Evolutionary conservation across 129 eudicot genomes (phyloP).

Genomic region (Kitagawia praeruptora): DNA sequence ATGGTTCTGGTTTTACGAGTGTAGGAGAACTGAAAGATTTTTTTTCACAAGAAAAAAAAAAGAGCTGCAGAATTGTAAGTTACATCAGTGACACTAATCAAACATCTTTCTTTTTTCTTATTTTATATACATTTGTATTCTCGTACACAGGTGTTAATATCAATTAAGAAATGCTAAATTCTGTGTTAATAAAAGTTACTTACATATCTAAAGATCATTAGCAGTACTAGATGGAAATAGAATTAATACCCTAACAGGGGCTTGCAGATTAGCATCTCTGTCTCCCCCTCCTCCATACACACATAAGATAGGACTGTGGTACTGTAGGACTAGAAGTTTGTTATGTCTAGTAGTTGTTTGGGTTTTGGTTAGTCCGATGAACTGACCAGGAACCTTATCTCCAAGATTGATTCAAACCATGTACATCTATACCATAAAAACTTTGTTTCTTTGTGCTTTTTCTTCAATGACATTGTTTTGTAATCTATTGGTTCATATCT

Average conservation of each 20-base stretch:
- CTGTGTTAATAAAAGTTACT: neutral
- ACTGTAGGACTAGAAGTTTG: neutral
- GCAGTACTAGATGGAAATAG: neutral
- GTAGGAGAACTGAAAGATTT: neutral
- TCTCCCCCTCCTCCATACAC: neutral
- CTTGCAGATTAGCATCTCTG: neutral
- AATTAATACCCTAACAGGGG: neutral
- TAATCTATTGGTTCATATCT: too few species aligned
- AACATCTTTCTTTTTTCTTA: neutral
- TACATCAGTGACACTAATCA: neutral
- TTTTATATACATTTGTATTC: neutral
- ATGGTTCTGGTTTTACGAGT: neutral
- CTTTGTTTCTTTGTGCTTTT: neutral
- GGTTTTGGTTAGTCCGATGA: neutral
- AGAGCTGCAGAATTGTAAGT: slow-evolving; percentile 12
- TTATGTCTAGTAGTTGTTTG: neutral
- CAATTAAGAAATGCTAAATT: neutral
- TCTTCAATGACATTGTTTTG: too few species aligned
- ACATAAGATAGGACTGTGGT: neutral
- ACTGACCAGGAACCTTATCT: neutral
- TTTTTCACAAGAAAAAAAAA: neutral
- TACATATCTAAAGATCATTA: neutral
- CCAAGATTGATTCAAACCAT: neutral
- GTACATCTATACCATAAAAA: neutral
- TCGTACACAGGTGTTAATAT: neutral